phyloP scores from a whole-genome alignment of 1,139 yeast genomes.

The Blastobotrys capitulatus region DNA sequence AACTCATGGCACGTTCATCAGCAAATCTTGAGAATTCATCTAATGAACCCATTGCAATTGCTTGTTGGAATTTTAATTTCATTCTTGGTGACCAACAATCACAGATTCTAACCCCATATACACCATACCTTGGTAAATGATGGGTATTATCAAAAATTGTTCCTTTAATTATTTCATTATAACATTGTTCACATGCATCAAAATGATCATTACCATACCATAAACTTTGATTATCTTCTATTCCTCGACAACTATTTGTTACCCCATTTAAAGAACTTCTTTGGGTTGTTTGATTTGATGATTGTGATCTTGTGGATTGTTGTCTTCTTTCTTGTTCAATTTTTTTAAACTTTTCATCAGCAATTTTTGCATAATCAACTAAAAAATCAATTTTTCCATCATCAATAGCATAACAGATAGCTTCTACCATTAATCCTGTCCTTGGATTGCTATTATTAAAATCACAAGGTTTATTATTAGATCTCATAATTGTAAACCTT shows the following conservation, averaged over 20 bases:
- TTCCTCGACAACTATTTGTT: neutral
- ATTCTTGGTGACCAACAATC: slow-evolving; percentile 4
- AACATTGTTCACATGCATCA: slow-evolving; percentile 3
- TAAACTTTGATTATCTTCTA: neutral
- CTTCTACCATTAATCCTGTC: too few species aligned
- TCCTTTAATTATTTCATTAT: neutral
- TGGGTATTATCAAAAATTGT: neutral
- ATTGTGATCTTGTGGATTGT: too few species aligned
- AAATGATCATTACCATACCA: slow-evolving; percentile 5
- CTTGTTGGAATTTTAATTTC: neutral
- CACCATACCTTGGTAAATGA: neutral
- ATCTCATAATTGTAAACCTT: too few species aligned
- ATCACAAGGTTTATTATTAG: too few species aligned
- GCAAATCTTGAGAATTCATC: neutral
- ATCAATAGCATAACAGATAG: too few species aligned
- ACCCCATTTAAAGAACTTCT: too few species aligned
- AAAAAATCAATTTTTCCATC: too few species aligned
- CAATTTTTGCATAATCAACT: too few species aligned
- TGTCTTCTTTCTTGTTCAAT: too few species aligned
- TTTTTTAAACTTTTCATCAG: neutral
- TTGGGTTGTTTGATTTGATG: too few species aligned
- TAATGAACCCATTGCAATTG: neutral
- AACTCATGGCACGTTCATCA: neutral
- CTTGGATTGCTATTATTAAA: too few species aligned
- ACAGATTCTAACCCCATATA: neutral